Percentiles rank a stretch among this genome's conserved stretches.
phyloP scores from a whole-genome alignment of 1,284 basidiomycete species.

The Microbotryomycetes sp. region DNA sequence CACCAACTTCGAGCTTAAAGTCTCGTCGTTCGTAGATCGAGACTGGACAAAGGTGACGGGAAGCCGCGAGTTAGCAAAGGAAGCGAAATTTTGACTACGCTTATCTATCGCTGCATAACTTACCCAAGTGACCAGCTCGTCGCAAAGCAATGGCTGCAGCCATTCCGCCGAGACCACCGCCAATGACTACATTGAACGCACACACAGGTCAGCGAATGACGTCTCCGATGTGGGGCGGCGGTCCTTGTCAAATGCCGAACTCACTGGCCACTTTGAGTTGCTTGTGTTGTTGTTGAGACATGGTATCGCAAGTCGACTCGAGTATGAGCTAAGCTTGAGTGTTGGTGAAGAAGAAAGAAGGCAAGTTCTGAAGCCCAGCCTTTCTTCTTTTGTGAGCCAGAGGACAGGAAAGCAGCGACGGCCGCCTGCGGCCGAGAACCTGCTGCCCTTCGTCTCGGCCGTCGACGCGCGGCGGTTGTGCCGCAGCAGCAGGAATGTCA shows the following conservation, averaged over 20 bases:
- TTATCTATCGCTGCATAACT: neutral
- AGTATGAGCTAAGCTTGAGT: too few relatives aligned
- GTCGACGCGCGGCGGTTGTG: too few relatives aligned
- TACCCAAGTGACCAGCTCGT: constrained; percentile 36
- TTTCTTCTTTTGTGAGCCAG: too few relatives aligned
- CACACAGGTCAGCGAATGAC: constrained; percentile 2
- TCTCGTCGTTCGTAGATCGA: constrained; percentile 40
- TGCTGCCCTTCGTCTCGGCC: too few relatives aligned
- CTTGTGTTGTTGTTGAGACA: neutral
- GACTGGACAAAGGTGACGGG: constrained; percentile 18
- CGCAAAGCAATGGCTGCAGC: constrained; percentile 39
- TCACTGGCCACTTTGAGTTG: constrained; percentile 9
- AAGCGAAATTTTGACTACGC: neutral
- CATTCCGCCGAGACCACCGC: constrained; percentile 39
- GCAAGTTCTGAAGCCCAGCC: too few relatives aligned
- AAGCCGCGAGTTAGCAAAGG: neutral
- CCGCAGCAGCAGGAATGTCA: too few relatives aligned
- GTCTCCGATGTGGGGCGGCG: neutral
- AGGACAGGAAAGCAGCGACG: too few relatives aligned
- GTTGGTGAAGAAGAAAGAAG: too few relatives aligned
- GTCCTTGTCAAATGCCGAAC: neutral
- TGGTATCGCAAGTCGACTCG: too few relatives aligned
- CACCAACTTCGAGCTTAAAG: constrained; percentile 40
- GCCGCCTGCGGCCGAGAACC: too few relatives aligned
- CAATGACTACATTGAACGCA: constrained; percentile 25